A percentile compares a stretch with the other conserved stretches of the same genome.
Evolutionary conservation across 345 rosid species (phyloP).

Genomic region (Lepidium didymum): DNA sequence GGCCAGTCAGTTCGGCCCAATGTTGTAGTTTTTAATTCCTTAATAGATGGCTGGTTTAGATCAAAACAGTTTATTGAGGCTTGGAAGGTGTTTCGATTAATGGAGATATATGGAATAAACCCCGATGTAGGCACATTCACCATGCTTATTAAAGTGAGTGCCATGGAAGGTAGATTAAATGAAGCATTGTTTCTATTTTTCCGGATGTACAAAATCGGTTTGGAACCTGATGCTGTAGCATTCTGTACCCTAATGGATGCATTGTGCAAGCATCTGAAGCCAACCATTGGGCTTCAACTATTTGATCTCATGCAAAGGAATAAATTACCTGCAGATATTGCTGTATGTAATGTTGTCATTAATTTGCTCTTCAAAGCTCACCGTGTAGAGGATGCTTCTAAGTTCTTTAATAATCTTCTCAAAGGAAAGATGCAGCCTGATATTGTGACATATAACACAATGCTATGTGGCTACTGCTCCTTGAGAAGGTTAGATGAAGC

Average conservation of each 20-base stretch:
- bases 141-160: conserved; percentile 22
- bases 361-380: conserved; percentile 27
- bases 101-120: conserved; percentile 17
- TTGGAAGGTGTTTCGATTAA: conserved; percentile 28
- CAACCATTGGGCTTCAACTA: conserved; percentile 30
- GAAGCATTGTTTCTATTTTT: conserved; percentile 34
- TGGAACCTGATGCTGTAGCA: conserved; percentile 34
- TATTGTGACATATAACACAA: conserved; percentile 42
- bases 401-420: conserved; percentile 25
- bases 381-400: conserved; percentile 20
- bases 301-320: conserved; percentile 38
- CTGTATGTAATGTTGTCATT: conserved; percentile 39
- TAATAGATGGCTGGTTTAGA: conserved; percentile 45
- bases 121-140: conserved; percentile 44
- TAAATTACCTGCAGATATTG: conserved; percentile 32
- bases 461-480: conserved; percentile 45
- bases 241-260: conserved; percentile 45
- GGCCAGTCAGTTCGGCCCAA: conserved; percentile 25
- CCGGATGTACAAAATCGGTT: conserved; percentile 43
- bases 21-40: conserved; percentile 34
- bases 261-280: conserved; percentile 33
- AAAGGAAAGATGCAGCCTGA: conserved; percentile 36
- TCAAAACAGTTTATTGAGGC: conserved; percentile 16
- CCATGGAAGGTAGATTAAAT: conserved; percentile 16
- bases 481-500: conserved; percentile 37